Evolutionary conservation across 495 filamentous ascomycete species (phyloP).

Genomic region (Neurospora sp.): DNA sequence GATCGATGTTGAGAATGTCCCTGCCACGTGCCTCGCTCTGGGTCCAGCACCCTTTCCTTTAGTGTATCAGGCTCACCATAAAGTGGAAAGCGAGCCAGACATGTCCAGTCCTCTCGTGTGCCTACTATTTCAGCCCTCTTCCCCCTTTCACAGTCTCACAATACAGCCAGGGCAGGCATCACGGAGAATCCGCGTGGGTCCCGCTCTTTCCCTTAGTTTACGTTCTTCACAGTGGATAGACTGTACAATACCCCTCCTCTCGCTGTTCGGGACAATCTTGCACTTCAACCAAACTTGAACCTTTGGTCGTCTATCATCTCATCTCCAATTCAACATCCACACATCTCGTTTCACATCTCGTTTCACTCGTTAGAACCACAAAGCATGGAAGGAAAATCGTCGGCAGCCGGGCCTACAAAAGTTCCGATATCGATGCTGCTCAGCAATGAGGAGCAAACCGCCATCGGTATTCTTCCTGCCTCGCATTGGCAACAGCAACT

Average conservation of each 20-base stretch:
- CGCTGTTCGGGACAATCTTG: background rate
- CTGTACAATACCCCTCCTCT: background rate
- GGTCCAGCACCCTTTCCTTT: background rate
- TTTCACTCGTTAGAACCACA: background rate
- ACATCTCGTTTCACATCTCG: background rate
- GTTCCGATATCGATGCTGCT: background rate
- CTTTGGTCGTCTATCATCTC: background rate
- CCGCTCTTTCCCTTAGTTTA: background rate
- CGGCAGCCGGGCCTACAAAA: background rate
- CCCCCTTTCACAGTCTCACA: background rate
- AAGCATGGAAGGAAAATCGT: background rate
- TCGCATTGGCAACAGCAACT: background rate
- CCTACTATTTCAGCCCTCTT: background rate
- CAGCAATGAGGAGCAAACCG: background rate
- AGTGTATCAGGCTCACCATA: too few relatives aligned
- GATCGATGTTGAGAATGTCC: background rate
- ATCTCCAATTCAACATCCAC: background rate
- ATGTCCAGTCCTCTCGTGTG: background rate
- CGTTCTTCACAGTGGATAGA: background rate
- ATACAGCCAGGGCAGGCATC: background rate
- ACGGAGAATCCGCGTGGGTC: background rate
- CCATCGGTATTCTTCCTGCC: constrained; percentile 1
- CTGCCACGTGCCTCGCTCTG: background rate
- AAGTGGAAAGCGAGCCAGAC: background rate
- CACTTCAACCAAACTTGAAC: background rate